Base-by-base conservation (phyloP, 768 basidiomycete species). In the Candolleomyces efflorescens region DNA sequence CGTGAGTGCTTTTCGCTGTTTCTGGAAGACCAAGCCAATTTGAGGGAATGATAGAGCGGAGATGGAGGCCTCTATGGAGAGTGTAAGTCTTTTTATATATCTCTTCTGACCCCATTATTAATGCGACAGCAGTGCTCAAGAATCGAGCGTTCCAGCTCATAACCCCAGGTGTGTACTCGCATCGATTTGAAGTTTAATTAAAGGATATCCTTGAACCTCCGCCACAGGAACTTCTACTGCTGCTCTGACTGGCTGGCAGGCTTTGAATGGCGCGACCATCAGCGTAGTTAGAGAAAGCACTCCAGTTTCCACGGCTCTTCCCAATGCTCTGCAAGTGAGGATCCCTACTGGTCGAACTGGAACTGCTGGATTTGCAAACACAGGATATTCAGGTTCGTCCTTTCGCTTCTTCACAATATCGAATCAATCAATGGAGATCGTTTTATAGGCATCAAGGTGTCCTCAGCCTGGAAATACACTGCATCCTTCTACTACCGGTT, bases 31-130 rank as follows among this genome's bases (percentile, higher is more conserved):
- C 22, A 49, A 17, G 41, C 22, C 36, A 3, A 38, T 5, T 17
- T 51, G 5, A 17, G 15, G 20, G 20, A 20, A 9, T 22, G 15
- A 24, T 54, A 87, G 84, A 85, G 85, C 59, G 84, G 84, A 18
- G 86, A 87, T 59, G 85, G 86, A 36, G 85, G 86, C 1, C 66
- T 88, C n/a, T 87, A 87, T 51, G 85, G 77, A 3, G 86, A 87
- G 68, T 65, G 84, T 83, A 51, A 50, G 74, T 67, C 23, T 5
- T 17, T 18, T 22, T 2, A 17, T n/a, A 48, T 15, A 23, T 39
- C 10, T 15, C n/a, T 7, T 22, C 20, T 32, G 23, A 22, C 10
- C 50, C 12, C 13, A 43, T 12, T 38, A 11, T 49, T 2, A 36
- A 23, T 23, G 5, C 23, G 38, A 17, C 6, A 17, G 6, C 59